Conservation (phyloP, 164 flowering plant genomes). For the Annona cherimola region DNA sequence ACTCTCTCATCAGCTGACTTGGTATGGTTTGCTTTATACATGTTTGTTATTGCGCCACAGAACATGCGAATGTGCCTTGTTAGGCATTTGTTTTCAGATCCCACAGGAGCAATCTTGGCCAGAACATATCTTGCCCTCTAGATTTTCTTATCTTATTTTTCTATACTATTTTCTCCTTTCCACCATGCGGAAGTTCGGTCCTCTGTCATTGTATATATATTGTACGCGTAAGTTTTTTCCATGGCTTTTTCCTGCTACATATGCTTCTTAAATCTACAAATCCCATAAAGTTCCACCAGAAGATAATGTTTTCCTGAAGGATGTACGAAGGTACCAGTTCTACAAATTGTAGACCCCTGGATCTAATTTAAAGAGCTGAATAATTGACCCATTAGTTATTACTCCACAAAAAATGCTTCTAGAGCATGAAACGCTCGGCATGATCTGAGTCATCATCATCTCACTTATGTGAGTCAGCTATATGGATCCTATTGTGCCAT, state of each 20-base stretch:
- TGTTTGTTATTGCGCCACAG: slow-evolving; percentile 89
- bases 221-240: background rate
- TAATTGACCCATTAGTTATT: too few relatives aligned
- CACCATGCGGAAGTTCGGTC: background rate
- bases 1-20: slow-evolving; percentile 79
- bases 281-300: too few relatives aligned
- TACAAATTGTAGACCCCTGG: too few relatives aligned
- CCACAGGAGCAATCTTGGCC: slow-evolving; percentile 81
- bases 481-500: too few relatives aligned
- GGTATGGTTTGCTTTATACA: slow-evolving; percentile 73
- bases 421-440: too few relatives aligned
- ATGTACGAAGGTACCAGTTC: too few relatives aligned
- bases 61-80: slow-evolving; percentile 70
- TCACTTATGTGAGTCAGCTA: too few relatives aligned
- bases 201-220: background rate
- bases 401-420: too few relatives aligned
- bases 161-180: background rate
- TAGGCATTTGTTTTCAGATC: slow-evolving; percentile 82
- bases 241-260: background rate
- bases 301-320: too few relatives aligned
- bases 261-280: too few relatives aligned
- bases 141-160: background rate
- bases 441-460: too few relatives aligned
- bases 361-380: too few relatives aligned
- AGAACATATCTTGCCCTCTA: slow-evolving; percentile 71